These are phyloP conservation scores for Tephrocybe sp. DNA, from an alignment of 768 basidiomycete genomes.

Conservation along the genomic window DNA sequence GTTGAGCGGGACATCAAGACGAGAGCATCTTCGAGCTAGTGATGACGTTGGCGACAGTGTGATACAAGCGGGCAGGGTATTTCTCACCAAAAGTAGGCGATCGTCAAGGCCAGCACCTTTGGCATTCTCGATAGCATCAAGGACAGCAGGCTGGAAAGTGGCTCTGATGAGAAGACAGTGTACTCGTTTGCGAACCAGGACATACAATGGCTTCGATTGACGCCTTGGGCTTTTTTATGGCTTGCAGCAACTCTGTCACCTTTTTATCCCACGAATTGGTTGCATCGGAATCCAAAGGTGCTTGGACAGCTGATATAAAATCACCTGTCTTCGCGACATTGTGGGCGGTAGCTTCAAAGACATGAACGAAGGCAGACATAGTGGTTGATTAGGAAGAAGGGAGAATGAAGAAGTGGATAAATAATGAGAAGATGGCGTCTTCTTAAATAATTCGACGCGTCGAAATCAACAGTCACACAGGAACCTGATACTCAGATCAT, in stretches of 20 bases:
- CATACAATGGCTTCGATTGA: slow-evolving; percentile 30
- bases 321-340: slow-evolving; percentile 26
- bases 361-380: slow-evolving; percentile 5
- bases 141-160: slow-evolving; percentile 41
- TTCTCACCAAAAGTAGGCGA: slow-evolving; percentile 57
- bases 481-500: slow-evolving; percentile 9
- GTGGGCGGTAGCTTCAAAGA: slow-evolving; percentile 15
- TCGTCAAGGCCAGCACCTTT: slow-evolving; percentile 51
- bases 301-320: slow-evolving; percentile 17
- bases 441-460: slow-evolving; percentile 7
- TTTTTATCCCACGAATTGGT: slow-evolving; percentile 21
- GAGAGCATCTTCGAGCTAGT: slow-evolving; percentile 65
- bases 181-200: not conserved
- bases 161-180: not conserved
- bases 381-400: slow-evolving; percentile 7
- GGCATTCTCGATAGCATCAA: slow-evolving; percentile 45
- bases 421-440: not conserved
- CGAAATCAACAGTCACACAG: slow-evolving; percentile 8
- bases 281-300: slow-evolving; percentile 36
- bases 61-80: not conserved
- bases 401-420: slow-evolving; percentile 4
- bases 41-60: slow-evolving; percentile 7
- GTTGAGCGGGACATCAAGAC: slow-evolving; percentile 55
- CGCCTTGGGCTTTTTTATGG: slow-evolving; percentile 28
- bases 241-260: slow-evolving; percentile 27